phyloP scores from a whole-genome alignment of 139 green algal genomes.

The Mesotaenium endlicherianum region DNA sequence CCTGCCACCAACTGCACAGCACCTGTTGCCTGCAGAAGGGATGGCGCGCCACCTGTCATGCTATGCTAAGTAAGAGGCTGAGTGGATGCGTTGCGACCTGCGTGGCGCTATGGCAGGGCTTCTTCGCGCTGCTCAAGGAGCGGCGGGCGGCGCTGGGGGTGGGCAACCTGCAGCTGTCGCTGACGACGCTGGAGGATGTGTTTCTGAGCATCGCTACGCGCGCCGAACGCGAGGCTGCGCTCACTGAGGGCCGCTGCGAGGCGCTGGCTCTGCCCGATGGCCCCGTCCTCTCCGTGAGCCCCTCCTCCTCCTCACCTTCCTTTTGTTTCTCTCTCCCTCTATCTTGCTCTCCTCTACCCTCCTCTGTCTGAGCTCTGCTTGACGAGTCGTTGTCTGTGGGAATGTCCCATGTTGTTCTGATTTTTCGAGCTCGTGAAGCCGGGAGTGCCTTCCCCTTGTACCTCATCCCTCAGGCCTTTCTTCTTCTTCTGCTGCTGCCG shows the following conservation, averaged over 20 bases:
- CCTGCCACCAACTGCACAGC: no score
- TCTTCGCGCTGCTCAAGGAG: slow-evolving; percentile 36
- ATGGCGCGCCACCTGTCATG: no score
- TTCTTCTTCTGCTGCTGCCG: neutral
- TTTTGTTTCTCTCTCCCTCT: neutral
- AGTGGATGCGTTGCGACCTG: no score
- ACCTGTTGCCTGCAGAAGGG: no score
- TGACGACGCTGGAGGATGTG: slow-evolving; percentile 52
- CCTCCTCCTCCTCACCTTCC: neutral
- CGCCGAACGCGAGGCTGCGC: slow-evolving; percentile 39
- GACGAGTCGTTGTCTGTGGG: neutral
- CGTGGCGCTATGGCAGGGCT: slow-evolving; percentile 30
- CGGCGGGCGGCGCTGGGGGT: slow-evolving; percentile 26
- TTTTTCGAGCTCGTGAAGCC: neutral
- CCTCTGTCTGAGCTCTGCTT: slow-evolving; percentile 6
- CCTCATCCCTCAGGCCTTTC: neutral
- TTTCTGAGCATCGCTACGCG: slow-evolving; percentile 43
- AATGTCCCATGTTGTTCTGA: neutral
- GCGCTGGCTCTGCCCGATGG: slow-evolving; percentile 24
- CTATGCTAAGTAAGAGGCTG: no score
- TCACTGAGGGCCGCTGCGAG: slow-evolving; percentile 31
- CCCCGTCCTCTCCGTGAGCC: neutral
- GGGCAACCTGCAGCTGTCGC: slow-evolving; percentile 45
- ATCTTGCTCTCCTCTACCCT: neutral
- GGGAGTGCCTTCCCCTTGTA: neutral